phyloP scores from a whole-genome alignment of 1,284 basidiomycete genomes.

The Austroboletus rostrupii region DNA sequence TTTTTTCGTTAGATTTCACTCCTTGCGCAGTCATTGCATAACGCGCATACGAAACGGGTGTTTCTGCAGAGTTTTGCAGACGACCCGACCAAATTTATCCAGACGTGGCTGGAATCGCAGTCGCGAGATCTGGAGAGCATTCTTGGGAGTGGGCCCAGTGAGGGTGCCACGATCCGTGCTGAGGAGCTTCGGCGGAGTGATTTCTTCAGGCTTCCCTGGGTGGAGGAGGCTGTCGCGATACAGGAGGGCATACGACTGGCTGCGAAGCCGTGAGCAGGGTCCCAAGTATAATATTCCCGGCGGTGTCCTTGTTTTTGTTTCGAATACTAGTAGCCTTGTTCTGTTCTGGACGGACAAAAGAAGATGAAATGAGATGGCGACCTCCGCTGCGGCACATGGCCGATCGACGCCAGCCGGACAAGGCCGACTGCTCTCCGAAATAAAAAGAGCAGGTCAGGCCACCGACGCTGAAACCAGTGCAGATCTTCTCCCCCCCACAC shows the following conservation, averaged over 20 bases:
- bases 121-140: constrained; percentile 86
- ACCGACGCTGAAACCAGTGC: constrained; percentile 1
- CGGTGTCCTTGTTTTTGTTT: neutral
- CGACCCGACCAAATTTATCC: constrained; percentile 79
- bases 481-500: neutral
- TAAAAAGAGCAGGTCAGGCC: constrained; percentile 14
- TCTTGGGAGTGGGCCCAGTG: constrained; percentile 81
- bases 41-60: constrained; percentile 80
- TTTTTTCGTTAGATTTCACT: constrained; percentile 56
- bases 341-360: constrained; percentile 1
- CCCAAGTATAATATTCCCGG: neutral
- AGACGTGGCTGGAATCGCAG: constrained; percentile 89
- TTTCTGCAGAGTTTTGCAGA: constrained; percentile 84
- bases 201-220: constrained; percentile 89
- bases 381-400: too few species aligned
- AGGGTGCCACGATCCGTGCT: constrained; percentile 76
- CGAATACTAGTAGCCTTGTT: neutral
- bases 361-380: neutral
- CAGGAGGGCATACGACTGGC: constrained; percentile 53
- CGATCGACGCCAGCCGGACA: neutral
- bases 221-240: constrained; percentile 63
- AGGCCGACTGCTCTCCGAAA: constrained; percentile 12
- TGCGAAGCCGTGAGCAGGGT: constrained; percentile 31
- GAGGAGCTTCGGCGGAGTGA: constrained; percentile 88
- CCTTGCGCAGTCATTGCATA: constrained; percentile 79